Evolutionary conservation across 495 filamentous ascomycete species (phyloP), one percentile per base, ranked within the genome.

Genomic region (Talaromyces wortmannii): DNA sequence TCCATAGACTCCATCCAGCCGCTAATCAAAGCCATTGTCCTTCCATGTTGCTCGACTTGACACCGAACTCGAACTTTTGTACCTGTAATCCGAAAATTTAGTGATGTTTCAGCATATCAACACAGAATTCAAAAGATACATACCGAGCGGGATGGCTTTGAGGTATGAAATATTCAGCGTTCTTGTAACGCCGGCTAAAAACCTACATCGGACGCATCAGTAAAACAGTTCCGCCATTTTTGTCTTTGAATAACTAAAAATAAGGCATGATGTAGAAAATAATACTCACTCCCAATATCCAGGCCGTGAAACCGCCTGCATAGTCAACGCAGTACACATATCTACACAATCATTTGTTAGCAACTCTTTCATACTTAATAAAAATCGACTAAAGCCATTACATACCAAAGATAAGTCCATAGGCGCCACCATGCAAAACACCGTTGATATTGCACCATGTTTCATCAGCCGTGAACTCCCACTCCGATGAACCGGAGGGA

Each of bases 391-490:
- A 44, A 55, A 58, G 2, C 7, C 4, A 42, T 49, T 13, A 23
- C 32, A 10, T 48, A 64, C 62, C 71, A 42, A 77, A 73, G 4
- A 75, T 77, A 11, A 77, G 63, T 8, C 65, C 72, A 10, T 67
- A 71, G 3, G 73, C 73, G n/a, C 73, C 71, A 32, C 69, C 69
- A 53, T 72, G 71, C 59, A 74, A 65, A n/a, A 72, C 71, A 11
- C 63, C 62, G 15, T 52, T 52, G 12, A 52, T 52, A 52, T 52
- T 52, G 43, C 50, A 52, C 50, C 50, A 52, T 45, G 50, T 45
- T n/a, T 52, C 50, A 17, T 52, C 50, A 8, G 29, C 36, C 0
- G 50, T 44, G 11, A 52, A 32, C 18, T 52, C 50, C 50, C 50
- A 52, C 15, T n/a, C 8, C 17, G 16, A 44, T 7, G 32, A 43